These are phyloP conservation scores for Xanthoparmelia taractica DNA, from an alignment of 495 filamentous ascomycete species.

Conservation along the genomic window DNA sequence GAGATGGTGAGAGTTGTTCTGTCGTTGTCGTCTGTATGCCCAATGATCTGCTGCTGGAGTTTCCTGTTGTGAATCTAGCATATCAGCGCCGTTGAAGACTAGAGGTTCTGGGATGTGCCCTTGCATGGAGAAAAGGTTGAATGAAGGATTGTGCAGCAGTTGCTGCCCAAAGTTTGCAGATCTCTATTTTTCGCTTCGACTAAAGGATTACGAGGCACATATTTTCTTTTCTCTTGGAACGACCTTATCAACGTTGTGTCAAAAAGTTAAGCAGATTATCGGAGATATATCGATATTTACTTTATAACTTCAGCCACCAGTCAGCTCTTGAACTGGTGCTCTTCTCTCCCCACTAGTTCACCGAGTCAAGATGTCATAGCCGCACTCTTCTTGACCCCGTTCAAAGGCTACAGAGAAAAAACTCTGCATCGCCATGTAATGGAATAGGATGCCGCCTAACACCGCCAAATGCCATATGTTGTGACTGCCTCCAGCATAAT, in stretches of 20 bases:
- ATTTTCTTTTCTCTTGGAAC: neutral
- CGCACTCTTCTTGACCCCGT: constrained; percentile 53
- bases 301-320: constrained; percentile 18
- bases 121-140: constrained; percentile 13
- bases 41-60: constrained; percentile 5
- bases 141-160: constrained; percentile 14
- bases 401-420: constrained; percentile 84
- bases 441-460: constrained; percentile 90
- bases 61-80: neutral
- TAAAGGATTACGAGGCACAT: constrained; percentile 1
- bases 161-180: constrained; percentile 18
- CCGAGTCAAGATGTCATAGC: constrained; percentile 38
- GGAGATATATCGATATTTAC: neutral
- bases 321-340: constrained; percentile 28
- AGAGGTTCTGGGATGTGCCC: constrained; percentile 6
- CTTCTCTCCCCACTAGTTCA: constrained; percentile 5
- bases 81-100: neutral
- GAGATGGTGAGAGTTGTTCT: neutral
- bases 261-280: neutral
- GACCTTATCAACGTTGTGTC: neutral
- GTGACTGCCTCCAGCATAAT: constrained; percentile 89
- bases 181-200: constrained; percentile 7
- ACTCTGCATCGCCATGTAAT: constrained; percentile 92
- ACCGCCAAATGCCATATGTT: constrained; percentile 98
- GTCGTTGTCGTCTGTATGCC: constrained; percentile 3